Evolutionary conservation across 257 asterid genomes (phyloP).

Genomic region (Penstemon barbatus): DNA sequence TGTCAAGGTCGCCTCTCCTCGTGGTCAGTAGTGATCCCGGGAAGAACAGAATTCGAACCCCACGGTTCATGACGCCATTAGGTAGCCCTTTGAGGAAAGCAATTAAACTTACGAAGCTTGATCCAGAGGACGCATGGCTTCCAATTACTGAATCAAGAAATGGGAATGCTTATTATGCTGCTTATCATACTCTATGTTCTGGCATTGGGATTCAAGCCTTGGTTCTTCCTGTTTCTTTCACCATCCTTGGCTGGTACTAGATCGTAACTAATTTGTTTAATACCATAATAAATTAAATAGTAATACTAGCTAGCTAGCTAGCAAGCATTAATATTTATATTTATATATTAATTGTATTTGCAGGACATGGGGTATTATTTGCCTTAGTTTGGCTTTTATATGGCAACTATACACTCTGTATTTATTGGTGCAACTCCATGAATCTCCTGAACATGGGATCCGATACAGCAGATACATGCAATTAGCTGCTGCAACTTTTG

Average conservation of each 20-base stretch:
- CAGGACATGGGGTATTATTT: constrained; percentile 83
- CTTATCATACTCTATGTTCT: constrained; percentile 81
- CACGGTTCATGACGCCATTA: constrained; percentile 70
- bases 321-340: no score
- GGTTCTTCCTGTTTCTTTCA: constrained; percentile 83
- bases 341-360: no score
- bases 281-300: no score
- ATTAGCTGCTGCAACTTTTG: constrained; percentile 73
- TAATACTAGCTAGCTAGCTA: no score
- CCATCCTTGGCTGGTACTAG: constrained; percentile 83
- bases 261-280: not conserved
- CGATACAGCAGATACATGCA: constrained; percentile 93
- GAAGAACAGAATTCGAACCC: constrained; percentile 17
- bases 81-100: constrained; percentile 82
- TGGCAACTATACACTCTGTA: constrained; percentile 90
- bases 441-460: constrained; percentile 64
- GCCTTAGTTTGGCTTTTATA: constrained; percentile 64
- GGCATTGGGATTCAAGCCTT: constrained; percentile 96
- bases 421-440: constrained; percentile 81
- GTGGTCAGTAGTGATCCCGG: not conserved
- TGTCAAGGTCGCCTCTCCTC: constrained; percentile 34
- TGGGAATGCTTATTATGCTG: constrained; percentile 83
- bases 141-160: constrained; percentile 87
- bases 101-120: constrained; percentile 65
- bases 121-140: constrained; percentile 90